phyloP scores from a whole-genome alignment of 306 rosid genomes.

The Fragaria ananassa region DNA sequence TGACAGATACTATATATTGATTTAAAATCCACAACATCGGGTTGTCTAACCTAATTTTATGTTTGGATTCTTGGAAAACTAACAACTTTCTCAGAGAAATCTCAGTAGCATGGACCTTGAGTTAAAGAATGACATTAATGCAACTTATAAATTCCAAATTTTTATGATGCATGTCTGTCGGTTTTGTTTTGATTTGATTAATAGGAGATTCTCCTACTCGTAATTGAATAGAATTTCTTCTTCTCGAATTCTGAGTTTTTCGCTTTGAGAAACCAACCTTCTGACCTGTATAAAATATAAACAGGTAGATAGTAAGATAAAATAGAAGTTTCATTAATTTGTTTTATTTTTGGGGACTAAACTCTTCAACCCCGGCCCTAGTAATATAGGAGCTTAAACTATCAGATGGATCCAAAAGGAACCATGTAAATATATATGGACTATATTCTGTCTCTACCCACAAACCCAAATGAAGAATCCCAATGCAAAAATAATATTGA shows the following conservation, averaged over 20 bases:
- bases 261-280: constrained; percentile 39
- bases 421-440: constrained; percentile 19
- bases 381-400: constrained; percentile 11
- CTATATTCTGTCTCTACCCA: constrained; percentile 36
- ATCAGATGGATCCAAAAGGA: constrained; percentile 45
- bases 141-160: constrained; percentile 34
- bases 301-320: constrained; percentile 54
- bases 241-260: constrained; percentile 25
- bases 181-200: constrained; percentile 48
- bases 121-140: constrained; percentile 30
- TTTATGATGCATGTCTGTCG: constrained; percentile 72
- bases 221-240: constrained; percentile 14
- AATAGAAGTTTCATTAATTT: constrained; percentile 65
- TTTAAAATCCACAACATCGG: constrained; percentile 19
- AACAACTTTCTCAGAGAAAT: constrained; percentile 28
- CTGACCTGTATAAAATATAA: constrained; percentile 32
- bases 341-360: constrained; percentile 52
- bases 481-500: constrained; percentile 15
- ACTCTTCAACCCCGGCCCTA: constrained; percentile 20
- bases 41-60: constrained; percentile 30
- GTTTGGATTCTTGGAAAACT: constrained; percentile 33
- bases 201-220: constrained; percentile 25
- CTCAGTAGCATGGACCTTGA: constrained; percentile 36
- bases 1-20: constrained; percentile 20
- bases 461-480: constrained; percentile 21